Conservation (phyloP, 768 basidiomycete species). For the Chalciporus sphaerocephalus region DNA sequence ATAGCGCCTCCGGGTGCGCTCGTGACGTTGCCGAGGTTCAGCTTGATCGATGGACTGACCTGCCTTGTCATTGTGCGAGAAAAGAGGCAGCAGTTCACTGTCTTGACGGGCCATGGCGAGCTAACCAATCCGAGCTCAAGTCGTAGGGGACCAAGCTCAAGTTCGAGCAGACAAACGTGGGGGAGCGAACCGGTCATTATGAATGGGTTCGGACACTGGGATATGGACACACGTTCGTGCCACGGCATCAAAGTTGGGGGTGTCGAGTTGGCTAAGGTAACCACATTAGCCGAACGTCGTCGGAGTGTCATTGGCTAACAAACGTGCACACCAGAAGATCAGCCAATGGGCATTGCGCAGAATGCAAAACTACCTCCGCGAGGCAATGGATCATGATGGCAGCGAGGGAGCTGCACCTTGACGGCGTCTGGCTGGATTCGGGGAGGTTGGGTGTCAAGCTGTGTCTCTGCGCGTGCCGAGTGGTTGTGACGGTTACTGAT, state of each 20-base stretch:
- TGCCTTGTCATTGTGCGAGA: constrained; percentile 5
- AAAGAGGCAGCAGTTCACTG: constrained; percentile 7
- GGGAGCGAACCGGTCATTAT: constrained; percentile 3
- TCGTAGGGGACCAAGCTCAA: background rate
- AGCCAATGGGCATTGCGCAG: background rate
- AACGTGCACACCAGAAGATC: no score
- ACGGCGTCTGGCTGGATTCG: no score
- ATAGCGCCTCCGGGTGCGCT: constrained; percentile 1
- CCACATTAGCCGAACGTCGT: background rate
- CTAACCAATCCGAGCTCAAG: background rate
- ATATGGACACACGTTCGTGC: constrained; percentile 27
- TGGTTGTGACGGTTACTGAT: no score
- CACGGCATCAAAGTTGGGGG: constrained; percentile 4
- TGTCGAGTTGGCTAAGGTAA: background rate
- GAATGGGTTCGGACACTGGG: background rate
- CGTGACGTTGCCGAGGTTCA: background rate
- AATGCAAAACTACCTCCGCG: background rate
- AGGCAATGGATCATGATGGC: background rate
- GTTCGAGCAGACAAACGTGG: constrained; percentile 4
- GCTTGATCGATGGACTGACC: background rate
- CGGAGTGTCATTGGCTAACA: background rate
- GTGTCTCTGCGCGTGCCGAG: no score
- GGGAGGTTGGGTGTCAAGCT: no score
- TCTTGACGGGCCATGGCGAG: background rate
- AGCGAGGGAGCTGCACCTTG: no score